Base-by-base conservation (phyloP, 345 rosid species). In the Stellera chamaejasme region DNA sequence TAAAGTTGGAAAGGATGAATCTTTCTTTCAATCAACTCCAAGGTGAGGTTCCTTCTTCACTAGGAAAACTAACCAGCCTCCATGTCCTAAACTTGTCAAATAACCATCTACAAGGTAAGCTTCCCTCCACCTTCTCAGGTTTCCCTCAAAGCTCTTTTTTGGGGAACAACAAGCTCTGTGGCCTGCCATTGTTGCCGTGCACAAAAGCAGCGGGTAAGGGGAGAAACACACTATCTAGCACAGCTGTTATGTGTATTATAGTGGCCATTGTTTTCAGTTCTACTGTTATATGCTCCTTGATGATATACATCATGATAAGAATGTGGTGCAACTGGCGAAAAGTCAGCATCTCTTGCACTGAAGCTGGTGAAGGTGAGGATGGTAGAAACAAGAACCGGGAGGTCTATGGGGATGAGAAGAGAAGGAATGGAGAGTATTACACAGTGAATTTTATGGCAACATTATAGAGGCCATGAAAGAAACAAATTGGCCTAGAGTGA, bases 11-110 rank as follows among this genome's bases (percentile, higher is more conserved):
- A 58, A 72, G 80, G 27, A 68, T 91, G 55, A 87, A 91, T 53
- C 77, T 91, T 25, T 85, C 96, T 28, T 76, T 58, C 55, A 91
- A 91, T 62, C 67, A 67, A 60, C 92, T 91, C 26, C 59, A 66
- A 28, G 96, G 92, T 51, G 63, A 77, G 57, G 73, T 88, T 50
- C 92, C 96, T 0, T 43, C 61, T 54, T 76, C 82, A 49, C 82
- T 91, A 0, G 80, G 74, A 13, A 82, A 82, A 49, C 81, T 91
- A 69, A 84, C 81, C 3, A 91, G 98, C 71, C 87, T 91, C 47
- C 82, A 76, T 61, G 39, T 61, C 67, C 75, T 91, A 49, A 81
- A 85, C 79, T 71, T 91, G 75, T 91, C 98, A 36, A 71, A 72
- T 57, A 91, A 91, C 72, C 68, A 73, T 66, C 84, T 91, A 11